These are phyloP conservation scores for Penicillium paneum DNA, from an alignment of 2,329 filamentous ascomycete species.

Conservation along the genomic window DNA sequence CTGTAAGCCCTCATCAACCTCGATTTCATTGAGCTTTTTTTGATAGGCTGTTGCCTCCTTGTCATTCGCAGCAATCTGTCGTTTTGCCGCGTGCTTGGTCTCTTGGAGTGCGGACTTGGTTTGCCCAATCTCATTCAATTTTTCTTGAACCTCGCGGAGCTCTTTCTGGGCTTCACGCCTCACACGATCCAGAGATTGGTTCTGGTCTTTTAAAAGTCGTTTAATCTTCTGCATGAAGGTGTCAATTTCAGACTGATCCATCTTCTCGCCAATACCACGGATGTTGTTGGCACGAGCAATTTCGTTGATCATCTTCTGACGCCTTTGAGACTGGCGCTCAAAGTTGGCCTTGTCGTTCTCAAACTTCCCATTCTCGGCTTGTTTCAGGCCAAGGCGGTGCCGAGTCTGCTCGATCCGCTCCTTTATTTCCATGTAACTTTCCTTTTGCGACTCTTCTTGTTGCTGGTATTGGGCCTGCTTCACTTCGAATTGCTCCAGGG, in stretches of 20 bases:
- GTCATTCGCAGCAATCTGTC: slow-evolving; percentile 71
- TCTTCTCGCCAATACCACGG: slow-evolving; percentile 75
- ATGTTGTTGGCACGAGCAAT: slow-evolving; percentile 74
- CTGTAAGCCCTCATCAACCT: slow-evolving; percentile 80
- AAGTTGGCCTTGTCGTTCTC: slow-evolving; percentile 85
- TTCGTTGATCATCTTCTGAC: slow-evolving; percentile 72
- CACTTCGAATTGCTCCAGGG: slow-evolving; percentile 73
- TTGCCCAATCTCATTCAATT: slow-evolving; percentile 70
- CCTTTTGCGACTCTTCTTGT: slow-evolving; percentile 61
- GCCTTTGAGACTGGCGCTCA: slow-evolving; percentile 71
- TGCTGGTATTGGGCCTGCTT: slow-evolving; percentile 64
- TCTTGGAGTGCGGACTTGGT: slow-evolving; percentile 69
- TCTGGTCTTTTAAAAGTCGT: slow-evolving; percentile 74
- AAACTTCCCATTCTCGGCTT: slow-evolving; percentile 62
- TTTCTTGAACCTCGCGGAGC: slow-evolving; percentile 66
- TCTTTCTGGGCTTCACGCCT: slow-evolving; percentile 72
- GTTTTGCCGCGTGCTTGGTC: slow-evolving; percentile 68
- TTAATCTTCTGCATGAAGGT: slow-evolving; percentile 76
- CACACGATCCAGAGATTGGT: slow-evolving; percentile 69
- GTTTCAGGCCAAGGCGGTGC: slow-evolving; percentile 38
- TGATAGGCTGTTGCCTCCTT: slow-evolving; percentile 66
- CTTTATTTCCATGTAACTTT: slow-evolving; percentile 64
- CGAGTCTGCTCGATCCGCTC: slow-evolving; percentile 50
- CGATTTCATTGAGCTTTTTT: slow-evolving; percentile 65
- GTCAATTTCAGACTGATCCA: slow-evolving; percentile 69